These are phyloP conservation scores for Saksenaea vasiformis DNA, from an alignment of 371 early-diverging fungal genomes.

Conservation along the genomic window DNA sequence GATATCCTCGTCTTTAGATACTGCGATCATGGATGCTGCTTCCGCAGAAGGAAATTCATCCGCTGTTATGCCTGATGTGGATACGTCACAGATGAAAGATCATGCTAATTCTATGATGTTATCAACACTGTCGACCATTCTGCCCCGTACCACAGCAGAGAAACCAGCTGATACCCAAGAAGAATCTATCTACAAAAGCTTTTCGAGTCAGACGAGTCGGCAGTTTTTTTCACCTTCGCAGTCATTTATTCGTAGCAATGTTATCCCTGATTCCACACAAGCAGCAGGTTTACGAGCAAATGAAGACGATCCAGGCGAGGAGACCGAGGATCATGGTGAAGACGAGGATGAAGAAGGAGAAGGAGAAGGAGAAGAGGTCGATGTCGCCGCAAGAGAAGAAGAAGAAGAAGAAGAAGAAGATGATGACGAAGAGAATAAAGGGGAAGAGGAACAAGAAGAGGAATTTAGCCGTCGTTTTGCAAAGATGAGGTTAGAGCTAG, in stretches of 20 bases:
- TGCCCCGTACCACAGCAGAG: slow-evolving; percentile 13
- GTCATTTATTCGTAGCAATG: not conserved
- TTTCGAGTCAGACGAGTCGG: slow-evolving; percentile 15
- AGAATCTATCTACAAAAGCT: slow-evolving; percentile 21
- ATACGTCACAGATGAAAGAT: not conserved
- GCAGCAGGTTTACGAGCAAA: not conserved
- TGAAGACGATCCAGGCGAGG: too few species aligned
- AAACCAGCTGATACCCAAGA: not conserved
- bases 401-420: not conserved
- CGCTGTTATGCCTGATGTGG: not conserved
- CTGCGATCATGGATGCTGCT: not conserved
- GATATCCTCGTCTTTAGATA: not conserved
- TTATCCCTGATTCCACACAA: not conserved
- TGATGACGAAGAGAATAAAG: slow-evolving; percentile 13
- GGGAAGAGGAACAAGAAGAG: slow-evolving; percentile 28
- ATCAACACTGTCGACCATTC: slow-evolving; percentile 29
- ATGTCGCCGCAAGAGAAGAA: not conserved
- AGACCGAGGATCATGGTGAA: too few species aligned
- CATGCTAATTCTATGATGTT: slow-evolving; percentile 27
- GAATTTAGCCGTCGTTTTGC: slow-evolving; percentile 32
- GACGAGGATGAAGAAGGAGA: too few species aligned
- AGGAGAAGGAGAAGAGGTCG: not conserved
- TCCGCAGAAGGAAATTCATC: not conserved
- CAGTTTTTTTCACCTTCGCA: slow-evolving; percentile 12
- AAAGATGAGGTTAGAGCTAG: slow-evolving; percentile 31